These are phyloP conservation scores for Rheum nobile DNA, from an alignment of 148 eudicot species.

Conservation along the genomic window DNA sequence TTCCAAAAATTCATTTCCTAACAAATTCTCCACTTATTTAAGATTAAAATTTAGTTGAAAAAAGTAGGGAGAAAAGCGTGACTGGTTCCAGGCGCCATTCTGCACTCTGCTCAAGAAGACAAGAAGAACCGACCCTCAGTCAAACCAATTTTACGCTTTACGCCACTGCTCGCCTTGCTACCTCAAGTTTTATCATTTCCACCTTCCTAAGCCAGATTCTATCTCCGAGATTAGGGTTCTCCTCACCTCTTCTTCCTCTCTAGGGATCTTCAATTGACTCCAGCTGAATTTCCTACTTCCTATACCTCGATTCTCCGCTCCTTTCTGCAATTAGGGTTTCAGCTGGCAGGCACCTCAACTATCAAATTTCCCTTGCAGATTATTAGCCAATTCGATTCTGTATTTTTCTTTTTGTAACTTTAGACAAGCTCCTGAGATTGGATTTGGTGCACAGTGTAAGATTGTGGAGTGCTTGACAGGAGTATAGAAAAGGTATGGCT, in stretches of 20 bases:
- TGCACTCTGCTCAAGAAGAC: neutral
- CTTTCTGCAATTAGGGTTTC: neutral
- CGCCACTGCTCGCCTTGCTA: neutral
- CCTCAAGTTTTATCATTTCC: too few species aligned
- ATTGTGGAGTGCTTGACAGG: neutral
- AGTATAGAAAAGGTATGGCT: slow-evolving; percentile 37
- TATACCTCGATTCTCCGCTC: neutral
- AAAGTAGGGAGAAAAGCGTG: too few species aligned
- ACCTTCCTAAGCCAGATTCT: neutral
- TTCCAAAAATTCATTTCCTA: too few species aligned
- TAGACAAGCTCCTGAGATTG: neutral
- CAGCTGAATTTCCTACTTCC: neutral
- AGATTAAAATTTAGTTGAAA: too few species aligned
- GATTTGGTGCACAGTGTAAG: neutral
- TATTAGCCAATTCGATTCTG: too few species aligned
- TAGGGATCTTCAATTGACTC: neutral
- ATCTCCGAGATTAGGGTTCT: neutral
- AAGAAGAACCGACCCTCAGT: neutral
- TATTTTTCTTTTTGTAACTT: too few species aligned
- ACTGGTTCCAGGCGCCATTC: neutral
- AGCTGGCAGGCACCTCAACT: neutral
- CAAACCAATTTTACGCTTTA: neutral
- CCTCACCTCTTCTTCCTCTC: neutral
- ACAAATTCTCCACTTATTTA: too few species aligned
- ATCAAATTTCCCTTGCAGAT: neutral